Evolutionary conservation across 129 eudicot species (phyloP).

Genomic region (Calendula officinalis): DNA sequence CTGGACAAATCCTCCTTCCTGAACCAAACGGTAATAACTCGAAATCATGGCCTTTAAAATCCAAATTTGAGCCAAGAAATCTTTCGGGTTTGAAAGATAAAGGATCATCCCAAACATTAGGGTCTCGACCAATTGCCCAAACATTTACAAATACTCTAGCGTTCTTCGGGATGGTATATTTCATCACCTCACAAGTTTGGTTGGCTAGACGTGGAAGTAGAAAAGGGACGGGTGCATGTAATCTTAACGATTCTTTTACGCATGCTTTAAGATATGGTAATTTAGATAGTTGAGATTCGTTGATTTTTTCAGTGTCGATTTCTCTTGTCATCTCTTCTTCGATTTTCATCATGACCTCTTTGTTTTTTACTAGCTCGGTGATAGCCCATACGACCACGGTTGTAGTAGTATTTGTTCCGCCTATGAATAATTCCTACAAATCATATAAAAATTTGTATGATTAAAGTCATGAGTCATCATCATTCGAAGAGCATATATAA

Average conservation of each 20-base stretch:
- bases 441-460: background rate
- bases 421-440: slow-evolving; percentile 31
- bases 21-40: slow-evolving; percentile 36
- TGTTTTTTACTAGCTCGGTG: slow-evolving; percentile 33
- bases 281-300: slow-evolving; percentile 12
- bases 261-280: slow-evolving; percentile 28
- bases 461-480: too few relatives aligned
- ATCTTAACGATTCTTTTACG: slow-evolving; percentile 30
- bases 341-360: slow-evolving; percentile 22
- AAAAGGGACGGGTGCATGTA: slow-evolving; percentile 31
- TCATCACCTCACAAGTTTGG: slow-evolving; percentile 33
- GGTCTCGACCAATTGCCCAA: slow-evolving; percentile 43
- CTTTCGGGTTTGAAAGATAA: slow-evolving; percentile 32
- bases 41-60: slow-evolving; percentile 25
- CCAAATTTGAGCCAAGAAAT: slow-evolving; percentile 29
- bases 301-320: slow-evolving; percentile 1
- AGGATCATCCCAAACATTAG: slow-evolving; percentile 38
- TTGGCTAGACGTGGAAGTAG: slow-evolving; percentile 27
- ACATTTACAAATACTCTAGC: slow-evolving; percentile 25
- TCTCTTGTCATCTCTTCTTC: slow-evolving; percentile 23
- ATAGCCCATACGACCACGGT: slow-evolving; percentile 36
- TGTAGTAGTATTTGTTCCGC: slow-evolving; percentile 35
- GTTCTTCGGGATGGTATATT: slow-evolving; percentile 31
- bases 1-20: slow-evolving; percentile 48
- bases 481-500: too few relatives aligned